phyloP scores from a whole-genome alignment of 2,329 filamentous ascomycete species.

The Penicillium nordicum region DNA sequence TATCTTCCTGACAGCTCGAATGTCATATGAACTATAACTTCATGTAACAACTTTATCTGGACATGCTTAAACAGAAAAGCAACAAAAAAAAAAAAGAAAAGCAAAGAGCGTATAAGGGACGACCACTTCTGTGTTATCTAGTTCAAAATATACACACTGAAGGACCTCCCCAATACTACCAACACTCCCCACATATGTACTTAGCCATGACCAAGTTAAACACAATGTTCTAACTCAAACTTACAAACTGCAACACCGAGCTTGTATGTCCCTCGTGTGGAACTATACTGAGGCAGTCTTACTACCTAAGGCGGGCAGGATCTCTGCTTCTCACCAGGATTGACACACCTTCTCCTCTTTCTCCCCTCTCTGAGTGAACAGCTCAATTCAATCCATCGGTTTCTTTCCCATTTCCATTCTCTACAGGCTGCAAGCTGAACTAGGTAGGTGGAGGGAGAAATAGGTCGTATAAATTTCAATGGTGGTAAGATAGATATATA shows the following conservation, averaged over 20 bases:
- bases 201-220: not conserved
- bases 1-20: constrained; percentile 3
- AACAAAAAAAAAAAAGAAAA: not conserved
- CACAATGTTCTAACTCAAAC: not conserved
- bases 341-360: not conserved
- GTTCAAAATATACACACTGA: not conserved
- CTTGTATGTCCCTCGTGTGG: no score
- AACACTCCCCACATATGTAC: not conserved
- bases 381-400: not conserved
- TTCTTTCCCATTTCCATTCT: not conserved
- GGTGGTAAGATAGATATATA: not conserved
- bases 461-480: not conserved
- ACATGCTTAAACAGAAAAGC: not conserved
- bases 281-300: not conserved
- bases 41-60: not conserved
- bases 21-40: not conserved
- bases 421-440: not conserved
- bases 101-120: not conserved
- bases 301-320: not conserved
- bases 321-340: not conserved
- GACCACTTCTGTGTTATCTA: not conserved
- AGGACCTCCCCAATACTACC: not conserved
- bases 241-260: not conserved
- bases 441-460: not conserved
- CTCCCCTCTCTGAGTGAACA: not conserved